A percentile compares a stretch with the other conserved stretches of the same genome.
These are phyloP conservation scores for Colletotrichum sp. DNA, from an alignment of 2,329 filamentous ascomycete genomes.

Conservation along the genomic window DNA sequence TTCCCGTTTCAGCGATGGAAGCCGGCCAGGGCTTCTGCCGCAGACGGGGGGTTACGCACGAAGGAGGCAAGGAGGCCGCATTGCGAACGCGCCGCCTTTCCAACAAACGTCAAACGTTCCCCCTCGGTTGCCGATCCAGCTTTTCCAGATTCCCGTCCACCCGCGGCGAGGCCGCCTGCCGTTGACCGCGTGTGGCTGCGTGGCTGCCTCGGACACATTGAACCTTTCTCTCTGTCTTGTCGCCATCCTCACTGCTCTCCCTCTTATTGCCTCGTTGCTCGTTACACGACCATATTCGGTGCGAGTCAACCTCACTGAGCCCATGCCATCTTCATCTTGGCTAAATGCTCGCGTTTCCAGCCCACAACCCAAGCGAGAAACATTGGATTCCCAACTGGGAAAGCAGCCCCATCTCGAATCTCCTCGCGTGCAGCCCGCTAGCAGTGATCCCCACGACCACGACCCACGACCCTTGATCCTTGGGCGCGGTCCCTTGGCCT, in stretches of 20 bases:
- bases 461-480: constrained; percentile 12
- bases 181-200: background rate
- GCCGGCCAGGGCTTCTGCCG: background rate
- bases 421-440: constrained; percentile 15
- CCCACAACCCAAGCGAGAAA: constrained; percentile 15
- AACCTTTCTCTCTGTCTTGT: background rate
- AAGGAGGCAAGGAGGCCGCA: background rate
- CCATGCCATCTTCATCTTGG: background rate
- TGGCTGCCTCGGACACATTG: background rate
- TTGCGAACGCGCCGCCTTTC: constrained; percentile 1
- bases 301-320: background rate
- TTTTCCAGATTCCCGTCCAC: background rate
- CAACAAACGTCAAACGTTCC: constrained; percentile 9
- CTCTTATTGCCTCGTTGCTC: background rate
- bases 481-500: background rate
- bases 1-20: background rate
- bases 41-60: background rate
- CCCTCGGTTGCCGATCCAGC: background rate
- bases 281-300: background rate
- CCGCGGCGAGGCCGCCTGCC: background rate
- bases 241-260: background rate
- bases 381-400: constrained; percentile 15
- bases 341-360: background rate
- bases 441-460: constrained; percentile 6
- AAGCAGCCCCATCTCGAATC: constrained; percentile 13